phyloP scores from a whole-genome alignment of 495 filamentous ascomycete genomes.

The Saxophila tyrrhenica region DNA sequence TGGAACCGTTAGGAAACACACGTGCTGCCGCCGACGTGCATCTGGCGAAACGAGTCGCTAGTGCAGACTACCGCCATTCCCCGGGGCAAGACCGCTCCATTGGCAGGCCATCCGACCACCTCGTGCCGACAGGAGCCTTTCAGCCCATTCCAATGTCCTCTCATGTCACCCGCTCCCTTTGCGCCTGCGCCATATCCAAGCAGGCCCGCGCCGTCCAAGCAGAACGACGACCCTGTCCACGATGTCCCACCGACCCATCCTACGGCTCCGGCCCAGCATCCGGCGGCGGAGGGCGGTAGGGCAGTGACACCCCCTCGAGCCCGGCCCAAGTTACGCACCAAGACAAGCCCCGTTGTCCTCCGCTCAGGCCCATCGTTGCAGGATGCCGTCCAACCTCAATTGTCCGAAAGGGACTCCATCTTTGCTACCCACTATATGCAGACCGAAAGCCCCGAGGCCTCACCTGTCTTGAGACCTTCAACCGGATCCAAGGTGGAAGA shows the following conservation, averaged over 20 bases:
- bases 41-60: too few relatives aligned
- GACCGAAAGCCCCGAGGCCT: constrained; percentile 41
- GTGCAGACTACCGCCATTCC: not conserved
- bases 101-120: too few relatives aligned
- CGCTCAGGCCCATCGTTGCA: not conserved
- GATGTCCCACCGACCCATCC: not conserved
- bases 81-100: too few relatives aligned
- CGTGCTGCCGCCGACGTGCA: too few relatives aligned
- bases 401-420: constrained; percentile 53
- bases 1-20: not conserved
- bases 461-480: constrained; percentile 21
- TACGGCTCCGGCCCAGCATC: not conserved
- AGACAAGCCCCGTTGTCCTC: not conserved
- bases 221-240: not conserved
- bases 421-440: constrained; percentile 50
- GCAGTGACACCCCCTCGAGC: not conserved
- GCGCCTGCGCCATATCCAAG: not conserved
- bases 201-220: not conserved
- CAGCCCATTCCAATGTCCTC: not conserved
- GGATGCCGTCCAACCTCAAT: constrained; percentile 32
- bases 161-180: not conserved
- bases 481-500: constrained; percentile 8
- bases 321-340: not conserved
- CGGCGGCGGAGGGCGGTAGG: not conserved
- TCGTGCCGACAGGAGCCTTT: too few relatives aligned